Percentiles rank a stretch among this genome's conserved stretches.
phyloP scores from a whole-genome alignment of 805 yeast species.

The Metschnikowia noctiluminum region DNA sequence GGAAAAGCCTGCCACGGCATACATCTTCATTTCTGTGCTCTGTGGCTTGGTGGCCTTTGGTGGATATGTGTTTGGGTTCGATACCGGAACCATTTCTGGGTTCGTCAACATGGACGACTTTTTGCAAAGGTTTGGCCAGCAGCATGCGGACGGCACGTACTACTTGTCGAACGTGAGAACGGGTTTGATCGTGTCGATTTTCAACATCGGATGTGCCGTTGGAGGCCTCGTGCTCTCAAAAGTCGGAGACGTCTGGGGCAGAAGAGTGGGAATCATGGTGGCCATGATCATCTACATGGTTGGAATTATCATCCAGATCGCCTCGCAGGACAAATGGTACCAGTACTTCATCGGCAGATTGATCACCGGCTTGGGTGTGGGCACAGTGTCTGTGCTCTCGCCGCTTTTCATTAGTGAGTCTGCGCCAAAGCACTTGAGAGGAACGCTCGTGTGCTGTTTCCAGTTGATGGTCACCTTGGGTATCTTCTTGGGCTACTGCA shows the following conservation, averaged over 20 bases:
- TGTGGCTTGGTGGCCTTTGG: slow-evolving; percentile 69
- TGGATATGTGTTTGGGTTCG: slow-evolving; percentile 77
- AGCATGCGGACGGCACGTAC: slow-evolving; percentile 36
- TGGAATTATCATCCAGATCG: slow-evolving; percentile 60
- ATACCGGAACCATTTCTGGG: slow-evolving; percentile 76
- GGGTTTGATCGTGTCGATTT: slow-evolving; percentile 53
- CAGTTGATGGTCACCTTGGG: slow-evolving; percentile 70
- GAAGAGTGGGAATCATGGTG: slow-evolving; percentile 53
- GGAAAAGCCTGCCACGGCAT: slow-evolving; percentile 16
- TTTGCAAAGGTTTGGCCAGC: slow-evolving; percentile 49
- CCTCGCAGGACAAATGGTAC: slow-evolving; percentile 54
- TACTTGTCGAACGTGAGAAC: slow-evolving; percentile 45
- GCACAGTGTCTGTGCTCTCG: slow-evolving; percentile 64
- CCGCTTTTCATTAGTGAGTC: slow-evolving; percentile 68
- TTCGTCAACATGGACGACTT: slow-evolving; percentile 64
- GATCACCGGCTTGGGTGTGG: slow-evolving; percentile 69
- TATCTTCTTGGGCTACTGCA: slow-evolving; percentile 67
- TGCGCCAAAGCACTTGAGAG: slow-evolving; percentile 68
- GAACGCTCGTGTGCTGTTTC: slow-evolving; percentile 65
- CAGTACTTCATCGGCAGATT: slow-evolving; percentile 60
- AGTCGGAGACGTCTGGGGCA: slow-evolving; percentile 56
- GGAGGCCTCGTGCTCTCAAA: slow-evolving; percentile 64
- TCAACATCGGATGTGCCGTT: slow-evolving; percentile 69
- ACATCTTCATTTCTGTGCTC: slow-evolving; percentile 31
- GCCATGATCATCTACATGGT: slow-evolving; percentile 55